phyloP scores from a whole-genome alignment of 495 filamentous ascomycete genomes.

The Penicillium odoratum region DNA sequence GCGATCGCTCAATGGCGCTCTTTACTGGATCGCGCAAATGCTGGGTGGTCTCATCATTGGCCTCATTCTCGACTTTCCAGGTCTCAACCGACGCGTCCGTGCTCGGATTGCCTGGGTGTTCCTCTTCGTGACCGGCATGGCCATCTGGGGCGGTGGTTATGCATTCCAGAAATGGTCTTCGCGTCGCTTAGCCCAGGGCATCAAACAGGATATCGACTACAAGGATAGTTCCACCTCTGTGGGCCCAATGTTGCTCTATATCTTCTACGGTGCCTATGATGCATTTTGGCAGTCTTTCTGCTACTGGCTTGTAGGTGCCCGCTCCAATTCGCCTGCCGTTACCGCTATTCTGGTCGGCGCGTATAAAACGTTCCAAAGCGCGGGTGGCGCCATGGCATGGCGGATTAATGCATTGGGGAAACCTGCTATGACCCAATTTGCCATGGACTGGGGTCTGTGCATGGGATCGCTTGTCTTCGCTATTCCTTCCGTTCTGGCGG shows the following conservation, averaged over 20 bases:
- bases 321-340: conserved; percentile 82
- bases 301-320: conserved; percentile 85
- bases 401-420: conserved; percentile 64
- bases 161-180: conserved; percentile 48
- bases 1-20: conserved; percentile 49
- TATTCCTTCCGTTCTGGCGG: conserved; percentile 61
- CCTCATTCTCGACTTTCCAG: conserved; percentile 44
- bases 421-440: conserved; percentile 58
- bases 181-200: conserved; percentile 25
- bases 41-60: conserved; percentile 52
- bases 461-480: conserved; percentile 66
- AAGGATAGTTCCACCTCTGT: conserved; percentile 33
- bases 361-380: conserved; percentile 91
- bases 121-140: conserved; percentile 48
- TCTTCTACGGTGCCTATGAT: conserved; percentile 56
- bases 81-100: conserved; percentile 38
- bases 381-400: conserved; percentile 83
- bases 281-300: conserved; percentile 70
- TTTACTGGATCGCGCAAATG: conserved; percentile 59
- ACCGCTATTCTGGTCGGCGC: conserved; percentile 87
- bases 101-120: conserved; percentile 47
- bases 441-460: conserved; percentile 66
- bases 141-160: conserved; percentile 56
- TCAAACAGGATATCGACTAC: conserved; percentile 44
- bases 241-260: conserved; percentile 55